A percentile compares a stretch with the other conserved stretches of the same genome.
These are phyloP conservation scores for Litsea cubeba DNA, from an alignment of 164 flowering plant genomes.

Conservation along the genomic window DNA sequence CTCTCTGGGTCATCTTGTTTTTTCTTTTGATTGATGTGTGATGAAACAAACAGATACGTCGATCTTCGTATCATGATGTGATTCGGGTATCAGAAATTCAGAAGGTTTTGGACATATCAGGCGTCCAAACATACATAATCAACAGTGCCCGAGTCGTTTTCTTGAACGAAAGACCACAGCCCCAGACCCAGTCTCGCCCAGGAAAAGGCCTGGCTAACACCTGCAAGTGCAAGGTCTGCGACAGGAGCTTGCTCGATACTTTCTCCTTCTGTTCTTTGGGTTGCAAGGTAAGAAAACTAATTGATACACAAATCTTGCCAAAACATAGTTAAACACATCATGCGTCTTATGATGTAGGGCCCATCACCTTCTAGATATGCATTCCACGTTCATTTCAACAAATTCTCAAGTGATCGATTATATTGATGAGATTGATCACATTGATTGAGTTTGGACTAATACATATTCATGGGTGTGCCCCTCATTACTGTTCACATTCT, in stretches of 20 bases:
- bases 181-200: conserved; percentile 23
- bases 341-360: background rate
- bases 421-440: background rate
- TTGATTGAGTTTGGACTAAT: background rate
- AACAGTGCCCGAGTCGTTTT: conserved; percentile 52
- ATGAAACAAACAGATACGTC: conserved; percentile 36
- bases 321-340: background rate
- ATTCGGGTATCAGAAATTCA: conserved; percentile 51
- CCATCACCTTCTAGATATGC: background rate
- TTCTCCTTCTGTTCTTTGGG: conserved; percentile 50
- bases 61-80: conserved; percentile 59
- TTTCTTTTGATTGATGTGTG: background rate
- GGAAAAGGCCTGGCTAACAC: conserved; percentile 38
- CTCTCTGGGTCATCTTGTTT: too few relatives aligned
- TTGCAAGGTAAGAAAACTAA: conserved; percentile 40
- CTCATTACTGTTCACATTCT: background rate
- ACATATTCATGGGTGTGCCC: background rate
- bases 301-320: background rate
- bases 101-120: conserved; percentile 41
- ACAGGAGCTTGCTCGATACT: conserved; percentile 45
- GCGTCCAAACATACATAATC: conserved; percentile 52
- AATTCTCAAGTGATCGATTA: background rate
- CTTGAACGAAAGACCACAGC: conserved; percentile 57
- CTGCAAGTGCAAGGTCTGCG: conserved; percentile 41
- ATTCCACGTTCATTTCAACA: background rate